Base-by-base conservation (phyloP, 805 yeast genomes). In the Candida xiaguanensis region DNA sequence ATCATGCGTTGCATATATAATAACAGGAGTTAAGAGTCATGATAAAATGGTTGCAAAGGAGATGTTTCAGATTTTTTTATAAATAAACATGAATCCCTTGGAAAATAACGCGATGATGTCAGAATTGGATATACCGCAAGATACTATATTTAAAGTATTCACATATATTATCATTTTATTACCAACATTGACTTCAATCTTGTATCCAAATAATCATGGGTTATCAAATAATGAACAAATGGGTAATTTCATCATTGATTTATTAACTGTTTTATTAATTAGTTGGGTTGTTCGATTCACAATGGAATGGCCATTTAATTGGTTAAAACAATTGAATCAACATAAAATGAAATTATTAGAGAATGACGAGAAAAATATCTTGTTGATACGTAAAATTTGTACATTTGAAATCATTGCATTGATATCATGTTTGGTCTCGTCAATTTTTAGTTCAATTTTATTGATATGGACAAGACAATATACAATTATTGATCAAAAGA, bases 241-340 rank as follows among this genome's bases (percentile, higher is more conserved):
- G 5, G 61, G 59, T 2, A 46, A 50, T 27, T 37, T 64, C 5
- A 39, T 63, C 13, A 59, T 65, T 17, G 70, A 65, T 42, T 39
- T 54, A 1, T 48, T 66, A 15, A 55, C 62, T 5, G 50, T 67
- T 3, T 17, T 59, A 6, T 28, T 63, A n/a, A 51, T 65, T 1
- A 54, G 66, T 18, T 62, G 66, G 62, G 48, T 56, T 2, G 50
- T 67, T 11, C 56, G 58, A 38, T 60, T 60, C 25, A 36, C 61
- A 0, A 48, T 60, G 12, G 71, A 66, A 33, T 67, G 72, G 72
- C 72, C 72, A 0, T 66, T 70, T 68, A 47, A 48, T n/a, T 67
- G 72, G 72, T 47, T 58, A 13, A 36, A 43, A 5, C 61, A 56
- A 30, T 50, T 67, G 9, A 45, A 45, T 23, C 42, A 41, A 5